phyloP scores from a whole-genome alignment of 768 basidiomycete species.

The Pleurotus salmoneostramineus region DNA sequence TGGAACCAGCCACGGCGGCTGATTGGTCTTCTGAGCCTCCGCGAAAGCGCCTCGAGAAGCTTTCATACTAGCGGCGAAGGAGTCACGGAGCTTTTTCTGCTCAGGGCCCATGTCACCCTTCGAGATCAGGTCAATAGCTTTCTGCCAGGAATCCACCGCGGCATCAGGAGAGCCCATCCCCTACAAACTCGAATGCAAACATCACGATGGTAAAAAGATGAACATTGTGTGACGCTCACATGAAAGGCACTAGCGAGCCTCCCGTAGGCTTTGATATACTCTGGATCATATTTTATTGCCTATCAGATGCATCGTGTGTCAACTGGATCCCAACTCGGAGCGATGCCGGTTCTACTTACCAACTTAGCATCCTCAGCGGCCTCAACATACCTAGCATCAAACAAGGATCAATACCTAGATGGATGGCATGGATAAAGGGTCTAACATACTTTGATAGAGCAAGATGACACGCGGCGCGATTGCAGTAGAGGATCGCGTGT shows the following conservation, averaged over 20 bases:
- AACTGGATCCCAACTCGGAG: background rate
- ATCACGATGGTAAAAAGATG: too few relatives aligned
- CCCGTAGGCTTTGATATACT: slow-evolving; percentile 38
- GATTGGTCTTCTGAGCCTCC: background rate
- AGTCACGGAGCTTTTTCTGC: slow-evolving; percentile 28
- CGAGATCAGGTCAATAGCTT: slow-evolving; percentile 26
- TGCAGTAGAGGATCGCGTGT: slow-evolving; percentile 16
- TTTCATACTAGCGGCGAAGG: slow-evolving; percentile 26
- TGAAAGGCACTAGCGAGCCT: slow-evolving; percentile 31
- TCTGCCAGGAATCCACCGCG: slow-evolving; percentile 23
- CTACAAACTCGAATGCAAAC: slow-evolving; percentile 10
- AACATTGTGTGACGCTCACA: slow-evolving; percentile 12
- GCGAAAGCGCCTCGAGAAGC: slow-evolving; percentile 15
- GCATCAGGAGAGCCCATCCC: slow-evolving; percentile 15
- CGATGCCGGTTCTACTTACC: slow-evolving; percentile 12
- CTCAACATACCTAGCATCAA: slow-evolving; percentile 24
- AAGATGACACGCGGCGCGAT: slow-evolving; percentile 17
- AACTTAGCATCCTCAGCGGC: slow-evolving; percentile 25
- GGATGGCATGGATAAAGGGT: background rate
- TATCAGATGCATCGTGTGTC: slow-evolving; percentile 3
- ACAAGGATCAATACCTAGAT: background rate
- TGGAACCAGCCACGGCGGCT: background rate
- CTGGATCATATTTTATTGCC: slow-evolving; percentile 36
- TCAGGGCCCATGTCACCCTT: slow-evolving; percentile 21
- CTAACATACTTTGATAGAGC: slow-evolving; percentile 5